Evolutionary conservation across 1,139 yeast species (phyloP).

Genomic region (Geotrichum citri-aurantii): DNA sequence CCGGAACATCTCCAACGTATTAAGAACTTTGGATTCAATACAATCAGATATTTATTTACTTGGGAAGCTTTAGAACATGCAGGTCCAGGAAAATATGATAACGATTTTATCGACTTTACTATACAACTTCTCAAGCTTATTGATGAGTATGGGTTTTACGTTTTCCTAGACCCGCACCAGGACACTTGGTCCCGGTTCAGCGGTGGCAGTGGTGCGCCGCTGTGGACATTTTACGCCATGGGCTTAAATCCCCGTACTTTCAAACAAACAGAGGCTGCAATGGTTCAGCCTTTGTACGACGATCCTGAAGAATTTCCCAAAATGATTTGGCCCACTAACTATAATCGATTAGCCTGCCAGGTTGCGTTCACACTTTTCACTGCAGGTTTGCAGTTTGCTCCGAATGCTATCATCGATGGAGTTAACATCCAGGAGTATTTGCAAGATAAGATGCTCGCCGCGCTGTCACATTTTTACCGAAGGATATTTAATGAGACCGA

Average conservation of each 20-base stretch:
- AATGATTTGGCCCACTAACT: slow-evolving; percentile 91
- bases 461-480: slow-evolving; percentile 52
- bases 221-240: slow-evolving; percentile 86
- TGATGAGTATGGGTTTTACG: slow-evolving; percentile 60
- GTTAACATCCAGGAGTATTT: slow-evolving; percentile 71
- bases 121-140: slow-evolving; percentile 53
- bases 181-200: slow-evolving; percentile 82
- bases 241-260: slow-evolving; percentile 70
- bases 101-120: slow-evolving; percentile 65
- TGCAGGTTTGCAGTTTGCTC: slow-evolving; percentile 65
- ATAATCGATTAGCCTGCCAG: slow-evolving; percentile 63
- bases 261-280: slow-evolving; percentile 63
- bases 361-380: slow-evolving; percentile 84
- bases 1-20: slow-evolving; percentile 59
- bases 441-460: slow-evolving; percentile 55
- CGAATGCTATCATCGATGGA: slow-evolving; percentile 62
- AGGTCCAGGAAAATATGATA: slow-evolving; percentile 79
- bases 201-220: slow-evolving; percentile 91
- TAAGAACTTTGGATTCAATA: slow-evolving; percentile 73
- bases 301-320: slow-evolving; percentile 38
- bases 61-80: slow-evolving; percentile 90
- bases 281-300: slow-evolving; percentile 52
- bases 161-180: slow-evolving; percentile 81
- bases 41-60: slow-evolving; percentile 65
- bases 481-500: slow-evolving; percentile 49